These are phyloP conservation scores for Rubus parviflorus DNA, from an alignment of 306 rosid genomes.

Conservation along the genomic window DNA sequence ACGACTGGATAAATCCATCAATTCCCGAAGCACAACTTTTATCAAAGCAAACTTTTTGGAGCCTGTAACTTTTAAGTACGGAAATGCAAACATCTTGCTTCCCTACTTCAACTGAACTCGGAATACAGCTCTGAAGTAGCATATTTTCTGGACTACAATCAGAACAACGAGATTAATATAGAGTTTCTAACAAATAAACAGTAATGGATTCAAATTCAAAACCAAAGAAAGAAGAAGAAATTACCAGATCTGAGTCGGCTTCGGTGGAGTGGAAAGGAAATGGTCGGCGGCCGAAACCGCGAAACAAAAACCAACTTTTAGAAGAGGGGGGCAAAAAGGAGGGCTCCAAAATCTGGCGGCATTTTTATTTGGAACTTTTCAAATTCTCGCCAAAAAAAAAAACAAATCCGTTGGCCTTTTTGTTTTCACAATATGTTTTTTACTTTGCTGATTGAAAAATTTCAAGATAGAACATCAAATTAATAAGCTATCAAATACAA, in stretches of 20 bases:
- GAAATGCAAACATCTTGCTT: background rate
- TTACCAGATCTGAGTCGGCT: background rate
- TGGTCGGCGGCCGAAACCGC: too few species aligned
- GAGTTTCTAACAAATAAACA: background rate
- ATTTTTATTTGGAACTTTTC: background rate
- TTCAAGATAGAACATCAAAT: background rate
- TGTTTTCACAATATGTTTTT: too few species aligned
- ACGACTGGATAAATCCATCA: background rate
- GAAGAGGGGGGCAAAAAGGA: background rate
- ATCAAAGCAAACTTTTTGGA: background rate
- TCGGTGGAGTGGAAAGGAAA: background rate
- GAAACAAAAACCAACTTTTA: background rate
- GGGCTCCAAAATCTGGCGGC: slow-evolving; percentile 11
- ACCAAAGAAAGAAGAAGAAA: background rate
- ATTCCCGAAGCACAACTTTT: background rate
- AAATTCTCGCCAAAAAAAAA: background rate
- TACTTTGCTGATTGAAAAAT: too few species aligned
- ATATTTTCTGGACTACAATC: background rate
- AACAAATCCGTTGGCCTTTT: too few species aligned
- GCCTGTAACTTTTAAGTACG: background rate
- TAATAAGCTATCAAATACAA: too few species aligned
- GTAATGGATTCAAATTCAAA: background rate
- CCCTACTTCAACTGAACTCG: background rate
- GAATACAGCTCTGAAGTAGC: background rate
- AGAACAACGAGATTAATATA: background rate